Conservation (phyloP, 805 yeast genomes). For the Kluyveromyces dobzhanskii region DNA sequence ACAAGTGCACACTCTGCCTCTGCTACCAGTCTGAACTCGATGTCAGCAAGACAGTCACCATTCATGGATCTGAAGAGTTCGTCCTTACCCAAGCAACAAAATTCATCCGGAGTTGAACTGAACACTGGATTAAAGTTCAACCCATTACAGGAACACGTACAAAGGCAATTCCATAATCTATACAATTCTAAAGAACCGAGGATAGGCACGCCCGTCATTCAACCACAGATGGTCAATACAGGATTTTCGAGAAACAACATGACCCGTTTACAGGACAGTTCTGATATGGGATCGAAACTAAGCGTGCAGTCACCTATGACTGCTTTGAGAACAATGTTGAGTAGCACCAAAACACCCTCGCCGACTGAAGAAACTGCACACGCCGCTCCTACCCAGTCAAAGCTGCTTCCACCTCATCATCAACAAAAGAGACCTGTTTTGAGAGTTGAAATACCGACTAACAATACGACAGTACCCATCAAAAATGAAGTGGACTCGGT, state of each 20-base stretch:
- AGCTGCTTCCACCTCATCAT: slow-evolving; percentile 10
- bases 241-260: slow-evolving; percentile 1
- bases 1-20: background rate
- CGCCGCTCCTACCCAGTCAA: slow-evolving; percentile 10
- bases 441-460: slow-evolving; percentile 58
- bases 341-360: slow-evolving; percentile 6
- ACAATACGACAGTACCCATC: slow-evolving; percentile 26
- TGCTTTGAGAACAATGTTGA: slow-evolving; percentile 3
- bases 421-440: slow-evolving; percentile 43
- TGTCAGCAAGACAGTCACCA: slow-evolving; percentile 1
- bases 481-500: slow-evolving; percentile 30
- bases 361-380: slow-evolving; percentile 13
- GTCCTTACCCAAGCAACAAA: background rate
- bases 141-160: slow-evolving; percentile 22
- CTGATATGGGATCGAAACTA: slow-evolving; percentile 1
- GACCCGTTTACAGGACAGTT: background rate
- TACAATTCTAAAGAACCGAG: slow-evolving; percentile 9
- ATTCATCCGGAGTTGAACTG: background rate
- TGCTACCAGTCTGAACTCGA: background rate
- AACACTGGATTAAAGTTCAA: slow-evolving; percentile 13
- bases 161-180: slow-evolving; percentile 20
- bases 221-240: slow-evolving; percentile 4
- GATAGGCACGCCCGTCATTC: slow-evolving; percentile 3
- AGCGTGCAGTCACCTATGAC: background rate
- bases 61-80: background rate